Evolutionary conservation across 2,329 filamentous ascomycete species (phyloP).

Genomic region (Onygena corvina): DNA sequence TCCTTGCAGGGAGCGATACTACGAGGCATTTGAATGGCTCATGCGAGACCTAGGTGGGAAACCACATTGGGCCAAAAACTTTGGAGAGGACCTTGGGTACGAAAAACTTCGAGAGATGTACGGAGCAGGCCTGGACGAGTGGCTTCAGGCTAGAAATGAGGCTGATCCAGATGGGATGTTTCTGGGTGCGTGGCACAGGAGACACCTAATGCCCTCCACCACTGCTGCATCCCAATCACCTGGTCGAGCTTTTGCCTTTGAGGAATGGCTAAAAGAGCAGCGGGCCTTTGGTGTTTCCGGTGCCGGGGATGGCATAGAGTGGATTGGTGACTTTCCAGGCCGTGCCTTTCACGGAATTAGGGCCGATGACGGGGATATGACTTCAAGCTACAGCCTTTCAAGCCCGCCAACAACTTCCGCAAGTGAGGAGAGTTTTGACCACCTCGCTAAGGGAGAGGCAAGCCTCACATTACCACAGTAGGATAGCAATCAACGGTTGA

Average conservation of each 20-base stretch:
- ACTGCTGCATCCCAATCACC: slow-evolving; percentile 1
- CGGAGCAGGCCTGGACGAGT: slow-evolving; percentile 53
- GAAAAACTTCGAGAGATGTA: slow-evolving; percentile 57
- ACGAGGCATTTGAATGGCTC: slow-evolving; percentile 79
- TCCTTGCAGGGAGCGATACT: slow-evolving; percentile 64
- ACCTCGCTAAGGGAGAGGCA: slow-evolving; percentile 34
- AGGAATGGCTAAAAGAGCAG: slow-evolving; percentile 34
- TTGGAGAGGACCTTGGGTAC: slow-evolving; percentile 45
- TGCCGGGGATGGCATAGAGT: slow-evolving; percentile 32
- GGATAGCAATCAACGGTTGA: neutral
- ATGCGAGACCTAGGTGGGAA: slow-evolving; percentile 74
- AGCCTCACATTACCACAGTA: slow-evolving; percentile 27
- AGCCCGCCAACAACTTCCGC: slow-evolving; percentile 31
- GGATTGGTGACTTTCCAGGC: slow-evolving; percentile 30
- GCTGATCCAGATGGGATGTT: slow-evolving; percentile 73
- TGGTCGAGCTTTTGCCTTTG: slow-evolving; percentile 18
- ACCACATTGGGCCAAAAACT: slow-evolving; percentile 93
- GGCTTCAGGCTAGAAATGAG: slow-evolving; percentile 54
- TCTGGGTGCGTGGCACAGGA: slow-evolving; percentile 77
- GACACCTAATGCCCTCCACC: slow-evolving; percentile 43
- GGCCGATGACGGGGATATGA: slow-evolving; percentile 10
- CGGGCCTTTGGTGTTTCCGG: slow-evolving; percentile 20
- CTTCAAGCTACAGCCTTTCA: slow-evolving; percentile 15
- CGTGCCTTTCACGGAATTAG: neutral
- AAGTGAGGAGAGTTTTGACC: slow-evolving; percentile 40